A percentile compares a stretch with the other conserved stretches of the same genome.
phyloP scores from a whole-genome alignment of 2,329 filamentous ascomycete species.

The Sporothrix phasma region DNA sequence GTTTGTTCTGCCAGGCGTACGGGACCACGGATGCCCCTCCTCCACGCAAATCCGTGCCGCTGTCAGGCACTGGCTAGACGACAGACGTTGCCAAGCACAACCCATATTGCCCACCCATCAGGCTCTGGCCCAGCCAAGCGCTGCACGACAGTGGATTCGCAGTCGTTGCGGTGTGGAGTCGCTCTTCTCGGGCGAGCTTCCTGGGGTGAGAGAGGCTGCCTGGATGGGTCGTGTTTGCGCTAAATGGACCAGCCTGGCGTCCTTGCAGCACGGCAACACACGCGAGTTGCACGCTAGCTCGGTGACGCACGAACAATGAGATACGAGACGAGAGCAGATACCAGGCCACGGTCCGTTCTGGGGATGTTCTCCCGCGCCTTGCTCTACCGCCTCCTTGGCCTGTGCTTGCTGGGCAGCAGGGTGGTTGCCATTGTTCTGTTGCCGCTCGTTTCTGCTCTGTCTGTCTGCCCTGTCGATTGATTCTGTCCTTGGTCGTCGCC shows the following conservation, averaged over 20 bases:
- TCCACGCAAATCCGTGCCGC: neutral
- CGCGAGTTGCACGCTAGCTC: constrained; percentile 9
- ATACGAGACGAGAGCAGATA: neutral
- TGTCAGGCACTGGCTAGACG: neutral
- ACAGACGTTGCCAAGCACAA: neutral
- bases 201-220: neutral
- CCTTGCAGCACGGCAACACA: constrained; percentile 13
- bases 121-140: neutral
- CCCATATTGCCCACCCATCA: neutral
- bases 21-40: neutral
- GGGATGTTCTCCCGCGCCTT: neutral
- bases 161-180: neutral
- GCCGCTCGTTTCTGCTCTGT: neutral
- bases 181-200: neutral
- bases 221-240: constrained; percentile 9
- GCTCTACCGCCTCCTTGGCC: neutral
- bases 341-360: neutral
- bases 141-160: constrained; percentile 6
- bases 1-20: no score
- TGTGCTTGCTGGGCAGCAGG: neutral
- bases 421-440: neutral
- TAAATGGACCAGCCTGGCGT: constrained; percentile 7
- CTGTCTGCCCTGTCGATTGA: neutral
- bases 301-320: constrained; percentile 7
- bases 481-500: neutral